Conservation (phyloP, 345 rosid genomes). For the Gossypium mustelinum region DNA sequence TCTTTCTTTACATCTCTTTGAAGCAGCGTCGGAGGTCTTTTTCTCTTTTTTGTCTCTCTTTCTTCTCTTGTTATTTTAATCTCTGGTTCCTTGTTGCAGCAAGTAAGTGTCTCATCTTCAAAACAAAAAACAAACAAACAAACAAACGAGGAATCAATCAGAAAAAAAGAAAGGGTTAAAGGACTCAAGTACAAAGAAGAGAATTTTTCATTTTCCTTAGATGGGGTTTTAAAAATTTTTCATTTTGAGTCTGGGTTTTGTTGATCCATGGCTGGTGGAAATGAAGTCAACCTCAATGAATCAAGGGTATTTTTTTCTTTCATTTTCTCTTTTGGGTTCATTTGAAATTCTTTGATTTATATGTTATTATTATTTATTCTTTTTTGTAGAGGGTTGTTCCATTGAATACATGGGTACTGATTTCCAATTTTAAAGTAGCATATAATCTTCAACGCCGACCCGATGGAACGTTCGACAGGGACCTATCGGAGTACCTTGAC, state of each 20-base stretch:
- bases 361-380: background rate
- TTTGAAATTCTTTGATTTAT: background rate
- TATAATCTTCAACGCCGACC: conserved; percentile 88
- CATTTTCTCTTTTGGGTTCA: background rate
- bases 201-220: conserved; percentile 1
- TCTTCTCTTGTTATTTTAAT: background rate
- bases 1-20: background rate
- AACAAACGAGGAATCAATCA: conserved; percentile 24
- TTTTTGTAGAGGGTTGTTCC: conserved; percentile 84
- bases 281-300: conserved; percentile 83
- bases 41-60: background rate
- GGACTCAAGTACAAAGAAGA: background rate
- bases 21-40: conserved; percentile 14
- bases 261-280: conserved; percentile 67
- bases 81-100: conserved; percentile 11
- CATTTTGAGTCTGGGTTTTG: background rate
- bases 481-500: conserved; percentile 88
- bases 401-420: conserved; percentile 92
- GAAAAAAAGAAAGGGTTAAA: background rate
- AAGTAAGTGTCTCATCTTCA: conserved; percentile 23
- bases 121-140: background rate
- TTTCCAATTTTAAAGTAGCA: conserved; percentile 91
- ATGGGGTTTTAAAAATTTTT: background rate
- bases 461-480: conserved; percentile 86
- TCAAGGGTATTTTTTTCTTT: conserved; percentile 55